Base-by-base conservation (phyloP, 2,329 filamentous ascomycete genomes). In the Aspergillus carbonarius region DNA sequence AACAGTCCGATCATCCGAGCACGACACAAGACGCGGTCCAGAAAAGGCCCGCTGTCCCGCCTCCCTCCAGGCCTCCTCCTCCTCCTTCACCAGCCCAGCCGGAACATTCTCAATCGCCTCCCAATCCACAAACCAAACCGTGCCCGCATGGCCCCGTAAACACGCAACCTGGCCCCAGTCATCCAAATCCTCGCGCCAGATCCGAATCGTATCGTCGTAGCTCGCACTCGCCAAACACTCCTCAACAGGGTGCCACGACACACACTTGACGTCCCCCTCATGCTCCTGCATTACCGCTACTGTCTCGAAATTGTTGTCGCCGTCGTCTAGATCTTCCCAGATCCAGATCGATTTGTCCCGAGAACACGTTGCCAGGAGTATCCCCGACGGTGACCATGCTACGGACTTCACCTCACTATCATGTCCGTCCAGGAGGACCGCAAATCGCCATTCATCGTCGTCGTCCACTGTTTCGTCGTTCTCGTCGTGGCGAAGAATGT, bases 271-370 rank as follows among this genome's bases (percentile, higher is more conserved):
- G 76, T 99, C 95, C 20, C 91, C 93, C 48, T 93, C 90, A 73
- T 99, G 95, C 77, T 98, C 95, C 76, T 91, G 92, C 69, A 98
- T 82, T 54, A 98, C 93, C 0, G 93, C 95, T 15, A 98, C 88
- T 1, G 95, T 98, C 82, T 99, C 95, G 80, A 93, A 98, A 73
- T 98, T 95, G 73, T 96, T 93, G 56, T 96, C 93, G 15, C 88
- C 90, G 65, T 90, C 88, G 56, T 79, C 78, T 55, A 97, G 85
- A 73, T 98, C 95, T 76, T 99, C 95, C 95, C 95, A 99, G 68
- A 99, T 91, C 95, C 95, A 99, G 17, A 98, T 91, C 15, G 86
- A 90, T 79, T 98, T 98, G 74, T 99, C 95, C 50, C 95, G 85
- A 54, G 87, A 90, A 76, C 93, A 97, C 0, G 93, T 97, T 5